phyloP scores from a whole-genome alignment of 163 green algal genomes.

The Volvox carteri region DNA sequence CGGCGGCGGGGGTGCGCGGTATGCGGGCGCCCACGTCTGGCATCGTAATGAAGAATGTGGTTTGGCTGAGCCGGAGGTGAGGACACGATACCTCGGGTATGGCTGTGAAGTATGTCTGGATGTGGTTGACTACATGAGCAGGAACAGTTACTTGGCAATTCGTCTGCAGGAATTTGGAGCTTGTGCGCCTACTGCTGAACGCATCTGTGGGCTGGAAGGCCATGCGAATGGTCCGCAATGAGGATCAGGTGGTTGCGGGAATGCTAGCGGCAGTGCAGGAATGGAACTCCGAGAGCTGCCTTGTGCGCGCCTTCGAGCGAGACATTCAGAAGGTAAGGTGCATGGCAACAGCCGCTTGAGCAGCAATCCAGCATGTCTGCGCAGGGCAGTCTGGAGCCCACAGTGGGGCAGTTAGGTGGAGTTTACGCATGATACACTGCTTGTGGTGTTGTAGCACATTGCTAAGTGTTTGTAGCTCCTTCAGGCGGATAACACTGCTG shows the following conservation, averaged over 20 bases:
- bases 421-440: no score
- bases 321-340: not conserved
- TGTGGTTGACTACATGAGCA: no score
- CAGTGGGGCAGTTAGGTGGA: no score
- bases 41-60: constrained; percentile 51
- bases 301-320: constrained; percentile 25
- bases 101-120: not conserved
- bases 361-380: no score
- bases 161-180: constrained; percentile 50
- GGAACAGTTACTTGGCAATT: no score
- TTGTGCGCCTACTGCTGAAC: constrained; percentile 36
- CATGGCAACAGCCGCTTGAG: no score
- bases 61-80: constrained; percentile 49
- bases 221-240: constrained; percentile 51
- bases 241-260: constrained; percentile 19
- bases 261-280: constrained; percentile 46
- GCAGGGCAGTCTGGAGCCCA: no score
- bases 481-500: no score
- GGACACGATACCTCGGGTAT: not conserved
- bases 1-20: constrained; percentile 8
- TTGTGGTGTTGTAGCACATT: no score
- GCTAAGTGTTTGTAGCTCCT: no score
- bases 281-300: constrained; percentile 51
- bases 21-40: constrained; percentile 2
- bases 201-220: constrained; percentile 37